Base-by-base conservation (phyloP, 768 basidiomycete genomes). In the Trametes cinnabarina region DNA sequence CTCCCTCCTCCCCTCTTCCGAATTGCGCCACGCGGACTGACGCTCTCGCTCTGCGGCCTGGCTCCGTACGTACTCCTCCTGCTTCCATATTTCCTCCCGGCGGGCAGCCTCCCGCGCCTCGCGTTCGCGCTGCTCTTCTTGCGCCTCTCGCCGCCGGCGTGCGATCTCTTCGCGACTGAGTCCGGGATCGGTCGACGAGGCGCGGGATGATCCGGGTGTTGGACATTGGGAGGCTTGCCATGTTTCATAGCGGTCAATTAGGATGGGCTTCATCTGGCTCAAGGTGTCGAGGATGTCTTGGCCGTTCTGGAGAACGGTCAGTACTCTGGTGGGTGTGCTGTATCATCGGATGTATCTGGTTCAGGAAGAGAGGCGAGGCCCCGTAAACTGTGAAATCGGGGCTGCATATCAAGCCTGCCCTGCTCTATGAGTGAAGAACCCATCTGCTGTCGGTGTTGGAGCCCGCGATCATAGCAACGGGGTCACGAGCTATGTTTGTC, bases 251-350 rank as follows among this genome's bases (percentile, higher is more conserved):
- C 85, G 80, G 41, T 83, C 79, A 42, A 88, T 80, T 8, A 92
- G 78, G 3, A 74, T 65, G 9, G 82, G 81, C 58, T 90, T 91
- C 51, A 93, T 76, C 23, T 82, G 77, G 47, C 82, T 76, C 30
- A 93, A 81, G 61, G 77, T 78, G 58, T 82, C 79, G 43, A 92
- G 79, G 49, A 92, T 88, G 55, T 88, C 81, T 66, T 89, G 83
- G 17, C 89, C 89, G 53, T 90, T 87, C 87, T 90, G 26, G 51
- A 12, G 25, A 10, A n/a, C 41, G 47, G 15, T 39, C 37, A 57
- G 14, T 19, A 35, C 7, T 37, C 35, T 44, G n/a, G n/a, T n/a
- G n/a, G n/a, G n/a, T n/a, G n/a, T n/a, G n/a, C n/a, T n/a, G n/a
- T n/a, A n/a, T n/a, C n/a, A n/a, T n/a, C n/a, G n/a, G n/a, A n/a